Conservation (phyloP, 129 eudicot species). For the Artemisia argyi region DNA sequence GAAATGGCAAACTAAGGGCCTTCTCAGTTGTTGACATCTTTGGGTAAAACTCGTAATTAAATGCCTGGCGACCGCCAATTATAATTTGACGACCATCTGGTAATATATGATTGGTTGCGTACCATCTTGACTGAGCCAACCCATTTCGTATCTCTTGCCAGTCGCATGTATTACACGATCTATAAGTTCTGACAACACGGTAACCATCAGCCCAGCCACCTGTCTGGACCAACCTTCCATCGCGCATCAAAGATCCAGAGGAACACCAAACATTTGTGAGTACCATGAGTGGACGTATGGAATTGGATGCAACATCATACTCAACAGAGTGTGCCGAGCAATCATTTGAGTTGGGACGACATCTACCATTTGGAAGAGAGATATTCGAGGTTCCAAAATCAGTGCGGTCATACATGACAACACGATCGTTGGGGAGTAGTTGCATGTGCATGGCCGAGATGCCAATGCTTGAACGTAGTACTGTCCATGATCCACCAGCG, state of each 20-base stretch:
- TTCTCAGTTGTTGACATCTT: constrained; percentile 25
- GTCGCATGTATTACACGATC: constrained; percentile 52
- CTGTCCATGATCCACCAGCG: constrained; percentile 54
- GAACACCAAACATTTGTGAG: constrained; percentile 82
- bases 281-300: constrained; percentile 64
- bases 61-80: constrained; percentile 65
- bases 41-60: constrained; percentile 71
- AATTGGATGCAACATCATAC: constrained; percentile 49
- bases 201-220: constrained; percentile 83
- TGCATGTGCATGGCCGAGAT: constrained; percentile 91
- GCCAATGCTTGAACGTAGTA: constrained; percentile 48
- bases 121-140: constrained; percentile 58
- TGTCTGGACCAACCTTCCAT: constrained; percentile 59
- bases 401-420: constrained; percentile 66
- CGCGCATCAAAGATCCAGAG: constrained; percentile 61
- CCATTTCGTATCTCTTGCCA: constrained; percentile 52
- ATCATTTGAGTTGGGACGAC: constrained; percentile 55
- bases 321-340: constrained; percentile 87
- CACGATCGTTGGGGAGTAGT: constrained; percentile 59
- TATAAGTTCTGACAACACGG: constrained; percentile 37
- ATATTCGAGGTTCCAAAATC: constrained; percentile 72
- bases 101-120: constrained; percentile 65
- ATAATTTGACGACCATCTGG: constrained; percentile 68
- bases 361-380: constrained; percentile 52
- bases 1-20: constrained; percentile 39